A percentile compares a stretch with the other conserved stretches of the same genome.
These are phyloP conservation scores for Cyathus striatus DNA, from an alignment of 768 basidiomycete genomes.

Conservation along the genomic window DNA sequence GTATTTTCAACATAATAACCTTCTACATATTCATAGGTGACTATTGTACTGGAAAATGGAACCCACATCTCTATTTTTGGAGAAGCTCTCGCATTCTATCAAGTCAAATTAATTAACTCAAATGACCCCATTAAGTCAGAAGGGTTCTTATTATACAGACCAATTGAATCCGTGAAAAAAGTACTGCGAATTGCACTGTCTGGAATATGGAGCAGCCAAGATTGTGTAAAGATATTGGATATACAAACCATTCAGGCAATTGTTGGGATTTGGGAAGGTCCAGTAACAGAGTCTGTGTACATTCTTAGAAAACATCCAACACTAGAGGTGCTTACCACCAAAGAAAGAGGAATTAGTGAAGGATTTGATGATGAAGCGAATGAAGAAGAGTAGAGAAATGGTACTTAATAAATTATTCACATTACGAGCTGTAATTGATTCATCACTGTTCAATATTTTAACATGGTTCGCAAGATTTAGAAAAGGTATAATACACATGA, in stretches of 20 bases:
- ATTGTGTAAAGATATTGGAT: not conserved
- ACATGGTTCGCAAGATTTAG: too few relatives aligned
- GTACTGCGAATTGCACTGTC: conserved; percentile 4
- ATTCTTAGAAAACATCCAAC: conserved; percentile 11
- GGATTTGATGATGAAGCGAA: too few relatives aligned
- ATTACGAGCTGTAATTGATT: too few relatives aligned
- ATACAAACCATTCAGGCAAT: not conserved
- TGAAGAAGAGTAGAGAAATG: too few relatives aligned
- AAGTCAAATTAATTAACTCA: not conserved
- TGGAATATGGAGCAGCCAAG: conserved; percentile 4
- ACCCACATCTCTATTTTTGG: conserved; percentile 6
- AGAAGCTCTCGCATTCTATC: conserved; percentile 13
- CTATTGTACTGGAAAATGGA: not conserved
- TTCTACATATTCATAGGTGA: not conserved
- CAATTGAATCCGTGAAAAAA: conserved; percentile 1
- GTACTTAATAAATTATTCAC: too few relatives aligned
- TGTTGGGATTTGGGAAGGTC: conserved; percentile 8
- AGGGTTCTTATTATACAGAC: conserved; percentile 3
- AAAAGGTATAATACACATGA: too few relatives aligned
- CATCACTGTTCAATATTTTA: too few relatives aligned
- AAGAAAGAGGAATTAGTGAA: not conserved
- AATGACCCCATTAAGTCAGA: too few relatives aligned
- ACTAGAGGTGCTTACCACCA: conserved; percentile 6
- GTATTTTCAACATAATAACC: not conserved
- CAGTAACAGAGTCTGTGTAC: conserved; percentile 4